Conservation (phyloP, 2,329 filamentous ascomycete genomes). For the Pestalotiopsis sp. region DNA sequence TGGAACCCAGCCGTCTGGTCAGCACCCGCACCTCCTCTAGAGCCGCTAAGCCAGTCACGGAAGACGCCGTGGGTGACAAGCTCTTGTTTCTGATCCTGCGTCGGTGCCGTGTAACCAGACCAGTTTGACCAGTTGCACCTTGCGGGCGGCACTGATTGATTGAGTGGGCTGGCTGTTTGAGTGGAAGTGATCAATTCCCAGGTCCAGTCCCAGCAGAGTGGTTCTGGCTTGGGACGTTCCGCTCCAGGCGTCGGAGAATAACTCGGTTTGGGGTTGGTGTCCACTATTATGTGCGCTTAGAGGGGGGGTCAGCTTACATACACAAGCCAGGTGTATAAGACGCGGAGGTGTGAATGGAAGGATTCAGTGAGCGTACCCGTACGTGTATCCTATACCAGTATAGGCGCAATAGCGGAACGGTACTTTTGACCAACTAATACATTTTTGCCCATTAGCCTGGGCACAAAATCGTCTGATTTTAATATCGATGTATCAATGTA, state of each 20-base stretch:
- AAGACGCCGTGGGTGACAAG: neutral
- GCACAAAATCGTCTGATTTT: neutral
- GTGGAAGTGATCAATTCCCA: neutral
- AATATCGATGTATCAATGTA: neutral
- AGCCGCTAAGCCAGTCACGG: neutral
- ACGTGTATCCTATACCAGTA: neutral
- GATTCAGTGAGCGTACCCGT: neutral
- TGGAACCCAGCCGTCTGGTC: neutral
- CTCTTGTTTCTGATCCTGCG: neutral
- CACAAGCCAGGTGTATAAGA: neutral
- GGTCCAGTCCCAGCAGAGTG: slow-evolving; percentile 5
- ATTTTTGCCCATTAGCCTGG: neutral
- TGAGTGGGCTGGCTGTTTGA: neutral
- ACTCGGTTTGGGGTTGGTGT: slow-evolving; percentile 6
- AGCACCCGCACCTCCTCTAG: neutral
- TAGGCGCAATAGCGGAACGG: neutral
- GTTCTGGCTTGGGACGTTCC: slow-evolving; percentile 8
- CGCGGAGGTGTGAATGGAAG: neutral
- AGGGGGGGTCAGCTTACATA: neutral
- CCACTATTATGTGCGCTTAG: neutral
- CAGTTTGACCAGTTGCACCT: neutral
- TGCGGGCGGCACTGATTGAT: neutral
- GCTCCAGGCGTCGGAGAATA: slow-evolving; percentile 6
- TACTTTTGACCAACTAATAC: neutral
- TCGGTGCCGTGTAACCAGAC: slow-evolving; percentile 8